Evolutionary conservation across 345 rosid species (phyloP).

Genomic region (Citrus cavaleriei): DNA sequence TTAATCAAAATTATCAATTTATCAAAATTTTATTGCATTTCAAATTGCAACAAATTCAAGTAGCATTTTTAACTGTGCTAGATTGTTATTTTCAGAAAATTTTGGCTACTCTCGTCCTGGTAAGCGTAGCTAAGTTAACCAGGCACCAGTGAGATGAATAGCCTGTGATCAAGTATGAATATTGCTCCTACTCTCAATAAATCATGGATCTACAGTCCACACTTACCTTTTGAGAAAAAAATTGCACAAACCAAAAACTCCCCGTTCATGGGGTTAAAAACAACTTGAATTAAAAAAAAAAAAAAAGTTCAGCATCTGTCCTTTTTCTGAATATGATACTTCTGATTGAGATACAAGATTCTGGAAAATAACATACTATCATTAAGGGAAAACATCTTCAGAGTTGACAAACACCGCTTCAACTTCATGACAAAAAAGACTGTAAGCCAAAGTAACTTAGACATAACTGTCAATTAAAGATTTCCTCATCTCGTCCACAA

Average conservation of each 20-base stretch:
- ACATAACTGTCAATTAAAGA: conserved; percentile 79
- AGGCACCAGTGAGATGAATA: too few relatives aligned
- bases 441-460: not conserved
- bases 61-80: not conserved
- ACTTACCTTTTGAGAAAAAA: too few relatives aligned
- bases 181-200: too few relatives aligned
- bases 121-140: too few relatives aligned
- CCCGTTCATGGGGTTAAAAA: not conserved
- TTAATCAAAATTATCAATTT: too few relatives aligned
- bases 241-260: too few relatives aligned
- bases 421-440: not conserved
- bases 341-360: too few relatives aligned
- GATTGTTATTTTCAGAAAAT: not conserved
- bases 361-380: not conserved
- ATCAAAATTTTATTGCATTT: too few relatives aligned
- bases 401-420: not conserved
- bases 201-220: too few relatives aligned
- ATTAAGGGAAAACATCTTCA: not conserved
- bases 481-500: conserved; percentile 89
- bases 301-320: not conserved
- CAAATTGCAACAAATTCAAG: not conserved
- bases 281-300: not conserved
- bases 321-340: not conserved
- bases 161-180: not conserved
- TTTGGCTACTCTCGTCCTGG: not conserved